Conservation (phyloP, 768 basidiomycete species). For the Rubroboletus satanas region DNA sequence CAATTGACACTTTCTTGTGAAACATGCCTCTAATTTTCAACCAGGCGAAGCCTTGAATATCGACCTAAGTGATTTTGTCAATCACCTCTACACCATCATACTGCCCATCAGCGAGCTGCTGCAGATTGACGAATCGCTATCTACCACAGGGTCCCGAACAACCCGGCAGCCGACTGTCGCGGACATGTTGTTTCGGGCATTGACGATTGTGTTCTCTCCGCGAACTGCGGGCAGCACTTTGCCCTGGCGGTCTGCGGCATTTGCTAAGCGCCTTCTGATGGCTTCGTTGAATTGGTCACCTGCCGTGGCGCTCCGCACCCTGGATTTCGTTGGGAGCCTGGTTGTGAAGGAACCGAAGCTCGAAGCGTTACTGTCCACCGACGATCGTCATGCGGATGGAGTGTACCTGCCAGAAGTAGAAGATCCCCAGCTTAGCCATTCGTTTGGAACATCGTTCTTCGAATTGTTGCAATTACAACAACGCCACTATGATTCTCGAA, state of each 20-base stretch:
- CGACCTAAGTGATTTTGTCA: slow-evolving; percentile 86
- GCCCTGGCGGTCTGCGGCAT: slow-evolving; percentile 80
- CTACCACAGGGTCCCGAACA: slow-evolving; percentile 24
- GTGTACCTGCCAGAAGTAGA: slow-evolving; percentile 82
- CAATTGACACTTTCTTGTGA: slow-evolving; percentile 7
- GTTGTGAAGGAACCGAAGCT: slow-evolving; percentile 76
- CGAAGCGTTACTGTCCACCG: slow-evolving; percentile 80
- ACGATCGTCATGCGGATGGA: slow-evolving; percentile 82
- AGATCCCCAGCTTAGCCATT: slow-evolving; percentile 79
- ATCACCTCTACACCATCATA: slow-evolving; percentile 78
- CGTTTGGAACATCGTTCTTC: slow-evolving; percentile 84
- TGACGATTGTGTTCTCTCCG: slow-evolving; percentile 79
- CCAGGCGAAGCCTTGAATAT: slow-evolving; percentile 96
- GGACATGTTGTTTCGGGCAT: slow-evolving; percentile 83
- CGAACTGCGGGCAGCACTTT: slow-evolving; percentile 55
- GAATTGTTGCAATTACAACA: slow-evolving; percentile 67
- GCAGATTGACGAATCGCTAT: slow-evolving; percentile 54
- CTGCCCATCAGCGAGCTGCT: slow-evolving; percentile 65
- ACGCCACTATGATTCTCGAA: slow-evolving; percentile 61
- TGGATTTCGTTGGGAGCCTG: slow-evolving; percentile 71
- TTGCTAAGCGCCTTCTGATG: slow-evolving; percentile 86
- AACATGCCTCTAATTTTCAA: background rate
- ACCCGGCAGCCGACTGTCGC: slow-evolving; percentile 38
- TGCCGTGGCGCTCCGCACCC: slow-evolving; percentile 53
- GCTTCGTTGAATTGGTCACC: slow-evolving; percentile 82